Evolutionary conservation across 805 yeast genomes (phyloP), one percentile per base, ranked within the genome.

Genomic region (Saccharomycopsis sp.): DNA sequence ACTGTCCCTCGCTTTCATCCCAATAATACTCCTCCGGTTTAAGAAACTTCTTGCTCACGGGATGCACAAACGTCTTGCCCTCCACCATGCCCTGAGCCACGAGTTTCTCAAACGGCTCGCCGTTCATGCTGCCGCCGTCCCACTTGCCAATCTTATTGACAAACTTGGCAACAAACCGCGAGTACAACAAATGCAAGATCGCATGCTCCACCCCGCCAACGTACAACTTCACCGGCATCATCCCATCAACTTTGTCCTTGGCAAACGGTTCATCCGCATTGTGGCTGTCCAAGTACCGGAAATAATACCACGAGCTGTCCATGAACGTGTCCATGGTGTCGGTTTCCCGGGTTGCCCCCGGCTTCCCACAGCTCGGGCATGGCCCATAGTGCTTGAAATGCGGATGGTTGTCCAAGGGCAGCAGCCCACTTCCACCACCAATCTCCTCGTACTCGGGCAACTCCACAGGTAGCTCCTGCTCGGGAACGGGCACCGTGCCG

Each of bases 281-380:
- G 23, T 75, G 61, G 0, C 94, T 65, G 56, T 92, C 97, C 2
- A 79, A 60, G 52, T 75, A 88, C 45, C 98, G 71, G 63, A 92
- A 79, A 58, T 73, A 84, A 59, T 92, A 92, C 98, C 98, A 92
- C 3, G 96, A 87, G 13, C 95, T 83, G 60, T 92, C 98, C 76
- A 92, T 89, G 55, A 92, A 92, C 0, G 98, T 92, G 56, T 92
- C 98, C 98, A 92, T 89, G 0, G 98, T 92, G 54, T 92, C 98
- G 0, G 97, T 85, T 50, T 92, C 98, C 52, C 98, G 71, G 42
- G 71, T 75, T 0, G 96, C 94, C 15, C 66, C 61, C 1, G 66
- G 64, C 5, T 57, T 52, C 8, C 32, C 31, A 63, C 98, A 92
- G 0, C 72, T 68, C 5, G 98, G 98, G 58, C 98, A 92, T 22